Percentiles rank a stretch among this genome's conserved stretches.
These are phyloP conservation scores for Hortaea sp. DNA, from an alignment of 2,329 filamentous ascomycete species.

Conservation along the genomic window DNA sequence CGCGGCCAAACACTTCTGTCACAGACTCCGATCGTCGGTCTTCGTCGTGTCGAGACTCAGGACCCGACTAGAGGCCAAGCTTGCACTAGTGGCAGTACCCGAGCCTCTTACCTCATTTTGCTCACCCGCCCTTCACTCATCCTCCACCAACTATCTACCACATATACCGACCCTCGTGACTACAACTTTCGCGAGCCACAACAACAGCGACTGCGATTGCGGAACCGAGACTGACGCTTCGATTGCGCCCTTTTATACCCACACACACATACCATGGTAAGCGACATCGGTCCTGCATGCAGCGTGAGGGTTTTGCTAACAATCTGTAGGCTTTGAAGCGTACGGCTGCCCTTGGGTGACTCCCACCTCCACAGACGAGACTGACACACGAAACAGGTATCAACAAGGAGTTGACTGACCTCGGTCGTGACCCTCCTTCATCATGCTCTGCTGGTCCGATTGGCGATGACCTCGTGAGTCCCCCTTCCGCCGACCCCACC, in stretches of 20 bases:
- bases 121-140: neutral
- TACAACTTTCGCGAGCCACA: neutral
- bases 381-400: neutral
- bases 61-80: too few species aligned
- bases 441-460: slow-evolving; percentile 96
- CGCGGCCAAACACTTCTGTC: too few species aligned
- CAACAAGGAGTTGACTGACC: slow-evolving; percentile 39
- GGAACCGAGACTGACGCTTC: neutral
- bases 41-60: too few species aligned
- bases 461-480: slow-evolving; percentile 91
- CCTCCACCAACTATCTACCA: neutral
- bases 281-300: neutral
- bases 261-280: neutral
- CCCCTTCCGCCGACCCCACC: slow-evolving; percentile 6
- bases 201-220: neutral
- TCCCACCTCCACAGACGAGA: neutral
- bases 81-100: too few species aligned
- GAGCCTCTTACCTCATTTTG: too few species aligned
- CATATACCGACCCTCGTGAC: neutral
- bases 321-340: slow-evolving; percentile 1
- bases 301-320: neutral
- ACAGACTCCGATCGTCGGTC: too few species aligned
- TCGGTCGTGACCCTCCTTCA: slow-evolving; percentile 91
- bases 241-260: neutral
- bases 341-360: neutral